Percentiles rank a stretch among this genome's conserved stretches.
These are phyloP conservation scores for Naganishia onofrii DNA, from an alignment of 768 basidiomycete species.

Conservation along the genomic window DNA sequence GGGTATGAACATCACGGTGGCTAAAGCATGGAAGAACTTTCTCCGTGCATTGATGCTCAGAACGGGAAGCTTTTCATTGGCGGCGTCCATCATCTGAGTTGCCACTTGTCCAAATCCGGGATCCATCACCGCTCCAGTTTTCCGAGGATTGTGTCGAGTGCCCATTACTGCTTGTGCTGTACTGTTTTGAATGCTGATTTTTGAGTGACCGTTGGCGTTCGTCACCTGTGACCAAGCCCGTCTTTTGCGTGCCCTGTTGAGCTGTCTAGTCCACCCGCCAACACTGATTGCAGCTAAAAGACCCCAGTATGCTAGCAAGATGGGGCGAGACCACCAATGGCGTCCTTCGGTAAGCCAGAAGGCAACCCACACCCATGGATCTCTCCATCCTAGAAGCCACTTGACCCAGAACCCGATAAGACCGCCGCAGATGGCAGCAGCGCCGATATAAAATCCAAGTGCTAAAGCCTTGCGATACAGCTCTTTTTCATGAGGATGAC, in stretches of 20 bases:
- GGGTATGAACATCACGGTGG: conserved; percentile 94
- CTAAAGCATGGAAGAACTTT: conserved; percentile 94
- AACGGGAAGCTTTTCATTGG: conserved; percentile 85
- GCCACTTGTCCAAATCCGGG: conserved; percentile 39
- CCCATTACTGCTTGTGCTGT: background rate
- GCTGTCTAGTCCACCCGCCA: conserved; percentile 89
- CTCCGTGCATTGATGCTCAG: conserved; percentile 84
- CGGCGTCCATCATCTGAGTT: conserved; percentile 62
- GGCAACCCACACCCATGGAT: conserved; percentile 84
- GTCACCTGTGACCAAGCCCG: conserved; percentile 53
- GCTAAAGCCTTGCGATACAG: conserved; percentile 80
- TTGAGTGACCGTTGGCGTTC: conserved; percentile 51
- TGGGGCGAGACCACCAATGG: conserved; percentile 73
- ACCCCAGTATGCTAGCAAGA: conserved; percentile 81
- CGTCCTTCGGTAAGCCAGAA: conserved; percentile 74
- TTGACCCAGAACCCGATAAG: conserved; percentile 89
- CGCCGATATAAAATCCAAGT: conserved; percentile 74
- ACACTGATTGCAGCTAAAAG: conserved; percentile 75
- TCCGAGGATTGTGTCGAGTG: background rate
- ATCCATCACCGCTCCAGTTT: background rate
- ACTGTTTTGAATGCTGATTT: conserved; percentile 49
- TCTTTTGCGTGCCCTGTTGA: conserved; percentile 71
- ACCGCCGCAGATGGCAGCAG: conserved; percentile 71
- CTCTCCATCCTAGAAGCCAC: conserved; percentile 71
- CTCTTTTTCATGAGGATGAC: conserved; percentile 75